Evolutionary conservation across 2,329 filamentous ascomycete species (phyloP).

Genomic region (Colletotrichum eremochloae): DNA sequence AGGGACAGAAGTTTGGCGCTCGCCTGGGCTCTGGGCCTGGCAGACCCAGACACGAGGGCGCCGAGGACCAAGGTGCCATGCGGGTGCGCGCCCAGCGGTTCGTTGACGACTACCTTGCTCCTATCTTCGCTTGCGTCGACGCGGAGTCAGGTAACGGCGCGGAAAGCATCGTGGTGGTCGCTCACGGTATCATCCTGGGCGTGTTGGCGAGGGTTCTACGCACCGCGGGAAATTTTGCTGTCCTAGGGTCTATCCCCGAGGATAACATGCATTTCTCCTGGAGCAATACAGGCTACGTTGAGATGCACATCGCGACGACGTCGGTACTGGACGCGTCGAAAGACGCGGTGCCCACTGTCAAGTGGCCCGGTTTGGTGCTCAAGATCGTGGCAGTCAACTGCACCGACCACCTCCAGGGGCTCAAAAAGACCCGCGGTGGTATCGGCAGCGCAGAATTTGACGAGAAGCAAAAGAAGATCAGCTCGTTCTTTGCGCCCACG

Average conservation of each 20-base stretch:
- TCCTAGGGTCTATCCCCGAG: slow-evolving; percentile 39
- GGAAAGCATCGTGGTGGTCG: slow-evolving; percentile 73
- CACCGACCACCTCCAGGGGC: slow-evolving; percentile 76
- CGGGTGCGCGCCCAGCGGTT: slow-evolving; percentile 73
- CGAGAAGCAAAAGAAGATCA: slow-evolving; percentile 79
- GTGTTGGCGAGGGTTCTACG: slow-evolving; percentile 71
- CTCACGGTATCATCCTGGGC: slow-evolving; percentile 86
- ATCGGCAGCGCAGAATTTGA: slow-evolving; percentile 85
- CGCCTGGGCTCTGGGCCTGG: slow-evolving; percentile 45
- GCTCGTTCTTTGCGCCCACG: slow-evolving; percentile 75
- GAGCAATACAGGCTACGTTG: slow-evolving; percentile 67
- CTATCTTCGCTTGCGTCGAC: slow-evolving; percentile 55
- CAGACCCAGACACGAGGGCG: slow-evolving; percentile 57
- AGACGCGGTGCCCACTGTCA: slow-evolving; percentile 42
- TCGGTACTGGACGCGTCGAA: not conserved
- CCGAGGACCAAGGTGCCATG: slow-evolving; percentile 80
- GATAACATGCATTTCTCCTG: slow-evolving; percentile 54
- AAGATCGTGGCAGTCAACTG: slow-evolving; percentile 75
- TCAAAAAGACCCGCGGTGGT: slow-evolving; percentile 85
- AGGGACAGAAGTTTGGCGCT: slow-evolving; percentile 71
- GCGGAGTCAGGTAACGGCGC: slow-evolving; percentile 33
- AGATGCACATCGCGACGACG: slow-evolving; percentile 44
- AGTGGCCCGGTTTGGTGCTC: slow-evolving; percentile 59
- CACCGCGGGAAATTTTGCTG: slow-evolving; percentile 40
- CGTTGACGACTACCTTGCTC: slow-evolving; percentile 72